Evolutionary conservation across 2,329 filamentous ascomycete genomes (phyloP), one percentile per base, ranked within the genome.

Genomic region (Cercospora zeina): DNA sequence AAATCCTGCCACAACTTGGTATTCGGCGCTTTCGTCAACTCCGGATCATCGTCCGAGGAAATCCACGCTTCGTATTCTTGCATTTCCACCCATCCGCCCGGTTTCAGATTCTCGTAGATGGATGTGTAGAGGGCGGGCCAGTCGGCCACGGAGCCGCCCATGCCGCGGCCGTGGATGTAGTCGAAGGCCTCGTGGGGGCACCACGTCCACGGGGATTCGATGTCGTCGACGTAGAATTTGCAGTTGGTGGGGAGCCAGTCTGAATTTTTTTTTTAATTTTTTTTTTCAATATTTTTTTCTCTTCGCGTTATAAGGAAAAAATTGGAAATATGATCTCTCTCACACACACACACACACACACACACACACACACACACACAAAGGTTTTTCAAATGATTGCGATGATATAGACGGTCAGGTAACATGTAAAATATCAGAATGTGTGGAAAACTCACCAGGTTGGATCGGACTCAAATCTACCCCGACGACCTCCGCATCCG

Each of bases 11-110:
- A 66, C 1, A 54, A 21, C 13, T 62, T 62, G n/a, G 58, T 58
- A 27, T 55, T 54, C 33, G 64, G 64, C 14, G 64, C 64, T 37
- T 58, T 64, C 0, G 36, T 55, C n/a, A 66, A 10, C 30, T 61
- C 58, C n/a, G 63, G 63, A 21, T 66, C 64, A 54, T 76, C 73
- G 14, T 69, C 64, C 16, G 68, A 66, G 24, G 60, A 63, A 39
- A 68, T 60, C 57, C 62, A 66, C 49, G 65, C 64, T 50, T 68
- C 67, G 56, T 75, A 72, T 54, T 78, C 76, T 51, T 74, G 74
- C 31, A 75, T 68, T 66, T 78, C 77, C 13, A 77, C 67, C 67
- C 74, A 77, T 21, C 75, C 76, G 11, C 76, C 72, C 5, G 72
- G 71, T 56, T 68, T 67, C 14, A 73, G 49, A 33, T 66, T 55